A percentile compares a stretch with the other conserved stretches of the same genome.
These are phyloP conservation scores for Fraxinus anomala DNA, from an alignment of 257 asterid species.

Conservation along the genomic window DNA sequence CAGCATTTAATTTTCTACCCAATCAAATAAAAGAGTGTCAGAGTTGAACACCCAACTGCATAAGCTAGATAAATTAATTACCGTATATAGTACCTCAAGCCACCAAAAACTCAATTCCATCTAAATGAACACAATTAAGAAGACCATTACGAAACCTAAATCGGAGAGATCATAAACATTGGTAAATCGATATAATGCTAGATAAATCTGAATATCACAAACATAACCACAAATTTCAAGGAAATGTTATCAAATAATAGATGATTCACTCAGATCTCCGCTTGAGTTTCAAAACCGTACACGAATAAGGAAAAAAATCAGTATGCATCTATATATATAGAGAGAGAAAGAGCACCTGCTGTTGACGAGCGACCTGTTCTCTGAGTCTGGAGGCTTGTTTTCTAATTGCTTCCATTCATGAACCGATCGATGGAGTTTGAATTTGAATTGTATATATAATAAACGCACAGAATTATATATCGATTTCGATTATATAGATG, in stretches of 20 bases:
- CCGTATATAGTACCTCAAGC: slow-evolving; percentile 16
- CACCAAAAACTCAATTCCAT: slow-evolving; percentile 14
- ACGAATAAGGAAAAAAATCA: background rate
- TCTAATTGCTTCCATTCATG: slow-evolving; percentile 87
- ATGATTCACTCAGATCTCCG: slow-evolving; percentile 35
- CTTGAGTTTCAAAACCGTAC: slow-evolving; percentile 10
- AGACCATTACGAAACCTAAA: slow-evolving; percentile 15
- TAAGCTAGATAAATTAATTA: background rate
- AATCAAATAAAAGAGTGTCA: background rate
- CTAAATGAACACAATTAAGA: slow-evolving; percentile 6
- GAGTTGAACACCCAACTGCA: no score
- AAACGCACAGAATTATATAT: background rate
- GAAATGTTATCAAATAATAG: slow-evolving; percentile 17
- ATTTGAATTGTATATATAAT: background rate
- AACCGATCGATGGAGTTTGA: slow-evolving; percentile 35
- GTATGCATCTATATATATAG: background rate
- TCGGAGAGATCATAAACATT: slow-evolving; percentile 3
- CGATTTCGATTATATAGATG: background rate
- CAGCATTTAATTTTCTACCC: slow-evolving; percentile 4
- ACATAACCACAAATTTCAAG: slow-evolving; percentile 2
- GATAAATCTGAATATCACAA: slow-evolving; percentile 23
- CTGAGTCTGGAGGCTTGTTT: slow-evolving; percentile 93
- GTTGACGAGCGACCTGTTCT: slow-evolving; percentile 98
- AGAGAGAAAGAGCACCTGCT: slow-evolving; percentile 55
- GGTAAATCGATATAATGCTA: slow-evolving; percentile 14